phyloP scores from a whole-genome alignment of 2,329 filamentous ascomycete genomes.

The Cytospora chrysosperma region DNA sequence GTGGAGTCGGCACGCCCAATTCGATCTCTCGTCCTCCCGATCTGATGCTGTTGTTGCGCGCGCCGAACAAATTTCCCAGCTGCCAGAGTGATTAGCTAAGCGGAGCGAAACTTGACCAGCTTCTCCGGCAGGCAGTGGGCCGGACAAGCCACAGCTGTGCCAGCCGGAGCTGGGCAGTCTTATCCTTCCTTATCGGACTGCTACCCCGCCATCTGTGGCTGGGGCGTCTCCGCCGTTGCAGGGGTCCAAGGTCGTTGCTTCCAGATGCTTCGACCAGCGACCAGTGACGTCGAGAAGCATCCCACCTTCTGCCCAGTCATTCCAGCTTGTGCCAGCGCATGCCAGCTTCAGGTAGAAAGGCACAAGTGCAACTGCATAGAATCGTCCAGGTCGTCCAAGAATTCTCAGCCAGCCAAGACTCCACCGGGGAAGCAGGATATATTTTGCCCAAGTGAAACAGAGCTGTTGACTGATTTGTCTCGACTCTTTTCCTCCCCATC shows the following conservation, averaged over 20 bases:
- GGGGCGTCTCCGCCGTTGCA: not conserved
- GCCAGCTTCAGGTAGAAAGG: slow-evolving; percentile 17
- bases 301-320: slow-evolving; percentile 1
- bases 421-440: slow-evolving; percentile 20
- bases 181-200: not conserved
- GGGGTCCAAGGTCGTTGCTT: slow-evolving; percentile 2
- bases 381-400: not conserved
- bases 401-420: slow-evolving; percentile 13
- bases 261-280: slow-evolving; percentile 18
- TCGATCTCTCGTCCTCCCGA: slow-evolving; percentile 25
- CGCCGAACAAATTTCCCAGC: slow-evolving; percentile 21
- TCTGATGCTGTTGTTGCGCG: slow-evolving; percentile 11
- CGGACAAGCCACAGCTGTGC: not conserved
- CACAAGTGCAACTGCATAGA: slow-evolving; percentile 10
- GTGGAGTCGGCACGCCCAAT: slow-evolving; percentile 32
- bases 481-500: not conserved
- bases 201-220: slow-evolving; percentile 16
- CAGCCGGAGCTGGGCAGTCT: too few species aligned
- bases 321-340: slow-evolving; percentile 8
- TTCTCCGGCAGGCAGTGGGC: not conserved
- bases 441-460: slow-evolving; percentile 2
- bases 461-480: not conserved
- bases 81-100: slow-evolving; percentile 20
- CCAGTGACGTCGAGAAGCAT: slow-evolving; percentile 21
- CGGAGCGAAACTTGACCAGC: not conserved